Evolutionary conservation across 192 early-diverging fungal genomes (phyloP), one percentile per base, ranked within the genome.

Genomic region (Coemansia sp.): DNA sequence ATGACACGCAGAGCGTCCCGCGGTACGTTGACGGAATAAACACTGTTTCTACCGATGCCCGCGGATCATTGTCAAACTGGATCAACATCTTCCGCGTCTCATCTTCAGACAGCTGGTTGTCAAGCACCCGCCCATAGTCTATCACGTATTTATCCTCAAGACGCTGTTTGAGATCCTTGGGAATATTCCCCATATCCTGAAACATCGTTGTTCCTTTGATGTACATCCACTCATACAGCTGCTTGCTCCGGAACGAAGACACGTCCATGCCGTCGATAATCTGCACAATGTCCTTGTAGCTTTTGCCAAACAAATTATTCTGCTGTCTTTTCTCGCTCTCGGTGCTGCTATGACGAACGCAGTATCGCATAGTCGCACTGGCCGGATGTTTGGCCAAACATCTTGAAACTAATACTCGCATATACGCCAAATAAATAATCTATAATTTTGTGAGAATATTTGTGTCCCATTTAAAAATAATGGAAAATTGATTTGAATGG

Each of bases 1-100:
- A 89, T 27, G 87, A 89, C 19, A 94, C 84, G 58, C 92, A 96
- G 22, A 92, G 75, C 9, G 92, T 96, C 2, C 86, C 84, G 52
- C 84, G 72, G 5, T 69, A 75, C n/a, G 66, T 72, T 58, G 89
- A 83, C 2, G 91, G 91, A 47, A 92, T 94, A 48, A 88, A 83
- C 23, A 92, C 93, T 4, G 89, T 86, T 61, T 94, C 93, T 14
- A 92, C 85, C 53, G 84, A 69, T 0, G 86, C 84, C 37, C 76
- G 64, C 1, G 86, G 73, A 25, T 89, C 83, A 41, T 77, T 61
- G 21, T 72, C 76, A 60, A 83, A 87, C 53, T 81, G 85, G 17
- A 89, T 75, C 0, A 89, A 65, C 55, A 88, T 75, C 56, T 89
- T 89, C 14, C 88, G 77, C 8, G 88, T 88, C 8, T 81, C 82